These are phyloP conservation scores for Bauhinia variegata DNA, from an alignment of 306 rosid genomes.

Conservation along the genomic window DNA sequence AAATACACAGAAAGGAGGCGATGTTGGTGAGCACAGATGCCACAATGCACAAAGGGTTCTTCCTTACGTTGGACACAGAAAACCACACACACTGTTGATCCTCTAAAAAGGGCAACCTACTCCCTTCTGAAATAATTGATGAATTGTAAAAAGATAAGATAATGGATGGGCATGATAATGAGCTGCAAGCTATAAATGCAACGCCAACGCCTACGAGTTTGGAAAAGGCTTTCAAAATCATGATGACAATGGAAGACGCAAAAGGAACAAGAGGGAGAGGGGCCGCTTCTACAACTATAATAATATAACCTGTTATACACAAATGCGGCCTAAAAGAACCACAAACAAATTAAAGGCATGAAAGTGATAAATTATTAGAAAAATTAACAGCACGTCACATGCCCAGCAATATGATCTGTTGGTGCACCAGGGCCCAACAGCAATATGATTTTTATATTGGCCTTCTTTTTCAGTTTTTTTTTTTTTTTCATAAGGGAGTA, in stretches of 20 bases:
- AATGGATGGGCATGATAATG: conserved; percentile 38
- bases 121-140: conserved; percentile 6
- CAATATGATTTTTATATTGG: background rate
- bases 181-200: conserved; percentile 37
- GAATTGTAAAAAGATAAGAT: conserved; percentile 20
- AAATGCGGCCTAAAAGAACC: too few relatives aligned
- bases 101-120: conserved; percentile 18
- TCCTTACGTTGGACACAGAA: too few relatives aligned
- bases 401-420: conserved; percentile 33
- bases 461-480: too few relatives aligned
- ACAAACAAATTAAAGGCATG: too few relatives aligned
- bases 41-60: too few relatives aligned
- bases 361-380: too few relatives aligned
- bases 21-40: too few relatives aligned
- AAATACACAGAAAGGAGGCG: too few relatives aligned
- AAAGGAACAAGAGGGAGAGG: conserved; percentile 29
- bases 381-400: conserved; percentile 45
- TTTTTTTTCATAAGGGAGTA: too few relatives aligned
- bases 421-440: conserved; percentile 29
- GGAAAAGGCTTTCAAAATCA: conserved; percentile 45
- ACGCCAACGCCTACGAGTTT: conserved; percentile 38
- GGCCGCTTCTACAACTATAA: conserved; percentile 35
- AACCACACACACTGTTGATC: too few relatives aligned
- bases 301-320: too few relatives aligned
- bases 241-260: conserved; percentile 40